Conservation (phyloP, 768 basidiomycete genomes). For the Suillus cothurnatus region DNA sequence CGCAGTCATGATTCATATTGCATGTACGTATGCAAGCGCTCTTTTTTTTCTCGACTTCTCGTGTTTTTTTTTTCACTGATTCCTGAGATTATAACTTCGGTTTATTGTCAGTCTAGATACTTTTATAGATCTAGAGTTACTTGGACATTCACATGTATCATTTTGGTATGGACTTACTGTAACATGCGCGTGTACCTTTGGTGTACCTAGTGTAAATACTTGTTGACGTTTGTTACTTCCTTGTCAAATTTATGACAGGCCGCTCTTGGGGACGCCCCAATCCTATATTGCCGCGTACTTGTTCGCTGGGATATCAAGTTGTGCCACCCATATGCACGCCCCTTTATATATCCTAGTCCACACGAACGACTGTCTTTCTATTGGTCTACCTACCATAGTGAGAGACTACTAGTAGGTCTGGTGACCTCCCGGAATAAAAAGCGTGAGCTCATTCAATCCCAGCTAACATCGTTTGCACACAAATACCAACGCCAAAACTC, state of each 20-base stretch:
- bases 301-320: background rate
- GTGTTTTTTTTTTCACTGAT: background rate
- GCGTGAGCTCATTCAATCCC: background rate
- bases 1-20: background rate
- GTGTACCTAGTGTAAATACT: background rate
- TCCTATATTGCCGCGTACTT: background rate
- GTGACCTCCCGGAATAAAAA: background rate
- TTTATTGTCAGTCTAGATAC: background rate
- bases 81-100: background rate
- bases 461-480: background rate
- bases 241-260: background rate
- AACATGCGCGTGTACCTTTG: too few relatives aligned
- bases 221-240: background rate
- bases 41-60: background rate
- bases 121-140: background rate
- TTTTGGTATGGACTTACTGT: background rate
- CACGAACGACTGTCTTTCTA: background rate
- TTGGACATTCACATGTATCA: conserved; percentile 4
- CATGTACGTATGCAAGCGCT: background rate
- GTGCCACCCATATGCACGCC: background rate
- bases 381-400: background rate
- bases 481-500: background rate
- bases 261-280: background rate
- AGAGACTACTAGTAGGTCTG: too few relatives aligned
- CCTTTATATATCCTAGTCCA: background rate